Conservation (phyloP, 2,329 filamentous ascomycete species). For the Fusarium nanum region DNA sequence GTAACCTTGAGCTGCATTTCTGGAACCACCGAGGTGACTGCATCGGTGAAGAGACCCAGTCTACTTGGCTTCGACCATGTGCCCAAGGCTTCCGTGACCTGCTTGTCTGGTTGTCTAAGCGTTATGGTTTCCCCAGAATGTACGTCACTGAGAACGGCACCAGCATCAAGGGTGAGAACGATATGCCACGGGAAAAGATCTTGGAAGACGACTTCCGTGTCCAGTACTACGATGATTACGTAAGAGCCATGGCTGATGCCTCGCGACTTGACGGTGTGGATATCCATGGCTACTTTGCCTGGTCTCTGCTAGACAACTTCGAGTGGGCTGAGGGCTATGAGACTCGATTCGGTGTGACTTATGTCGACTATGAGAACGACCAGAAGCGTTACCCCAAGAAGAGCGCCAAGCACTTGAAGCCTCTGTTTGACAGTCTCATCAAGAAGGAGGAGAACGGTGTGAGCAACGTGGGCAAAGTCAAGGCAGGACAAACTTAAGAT, state of each 20-base stretch:
- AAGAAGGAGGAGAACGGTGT: constrained; percentile 61
- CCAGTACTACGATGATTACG: constrained; percentile 82
- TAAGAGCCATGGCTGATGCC: constrained; percentile 80
- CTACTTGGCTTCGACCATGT: constrained; percentile 81
- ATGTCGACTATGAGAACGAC: constrained; percentile 81
- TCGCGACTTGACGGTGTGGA: constrained; percentile 79
- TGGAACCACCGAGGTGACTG: constrained; percentile 77
- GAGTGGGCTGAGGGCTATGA: constrained; percentile 94
- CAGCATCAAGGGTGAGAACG: constrained; percentile 84
- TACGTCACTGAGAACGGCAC: constrained; percentile 93
- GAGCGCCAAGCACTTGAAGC: constrained; percentile 77
- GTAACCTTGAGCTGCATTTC: constrained; percentile 79
- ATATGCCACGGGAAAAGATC: constrained; percentile 75
- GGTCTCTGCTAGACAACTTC: constrained; percentile 91
- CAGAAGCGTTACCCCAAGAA: constrained; percentile 88
- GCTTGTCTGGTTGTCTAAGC: constrained; percentile 79
- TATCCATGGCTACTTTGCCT: constrained; percentile 83
- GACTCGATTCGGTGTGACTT: constrained; percentile 86
- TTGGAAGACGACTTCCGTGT: constrained; percentile 85
- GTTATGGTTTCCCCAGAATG: constrained; percentile 81
- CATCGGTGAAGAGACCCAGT: constrained; percentile 86
- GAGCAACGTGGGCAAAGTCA: constrained; percentile 18
- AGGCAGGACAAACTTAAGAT: constrained; percentile 26
- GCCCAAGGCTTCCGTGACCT: constrained; percentile 81
- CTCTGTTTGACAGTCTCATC: constrained; percentile 77